Evolutionary conservation across 345 rosid genomes (phyloP).

Genomic region (Bruguiera parviflora): DNA sequence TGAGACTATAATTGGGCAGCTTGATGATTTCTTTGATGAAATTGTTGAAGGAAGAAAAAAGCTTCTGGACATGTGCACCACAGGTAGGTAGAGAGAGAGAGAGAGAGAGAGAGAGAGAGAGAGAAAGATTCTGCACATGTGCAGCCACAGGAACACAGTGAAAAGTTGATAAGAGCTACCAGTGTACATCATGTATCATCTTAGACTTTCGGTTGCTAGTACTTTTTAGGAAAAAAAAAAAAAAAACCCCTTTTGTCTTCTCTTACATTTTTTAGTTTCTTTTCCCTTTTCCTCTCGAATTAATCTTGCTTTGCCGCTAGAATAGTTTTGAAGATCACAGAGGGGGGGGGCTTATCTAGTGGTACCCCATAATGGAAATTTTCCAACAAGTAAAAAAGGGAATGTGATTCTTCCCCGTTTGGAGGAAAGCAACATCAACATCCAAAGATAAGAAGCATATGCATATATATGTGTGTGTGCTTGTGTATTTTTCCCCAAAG

Average conservation of each 20-base stretch:
- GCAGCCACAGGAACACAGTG: neutral
- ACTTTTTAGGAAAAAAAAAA: neutral
- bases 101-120: constrained; percentile 2
- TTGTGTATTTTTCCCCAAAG: no score
- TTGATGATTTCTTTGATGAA: constrained; percentile 92
- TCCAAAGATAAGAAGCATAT: constrained; percentile 30
- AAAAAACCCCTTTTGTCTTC: no score
- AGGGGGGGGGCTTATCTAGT: neutral
- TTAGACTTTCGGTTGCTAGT: neutral
- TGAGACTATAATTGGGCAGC: constrained; percentile 58
- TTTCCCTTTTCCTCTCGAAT: constrained; percentile 4
- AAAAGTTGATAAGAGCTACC: no score
- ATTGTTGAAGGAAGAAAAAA: constrained; percentile 81
- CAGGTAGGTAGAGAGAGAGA: neutral
- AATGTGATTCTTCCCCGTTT: constrained; percentile 36
- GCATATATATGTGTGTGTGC: neutral
- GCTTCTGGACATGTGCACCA: constrained; percentile 72
- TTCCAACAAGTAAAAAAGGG: constrained; percentile 12
- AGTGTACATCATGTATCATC: no score
- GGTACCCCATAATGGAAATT: constrained; percentile 14
- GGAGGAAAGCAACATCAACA: constrained; percentile 26
- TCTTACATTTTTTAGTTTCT: neutral
- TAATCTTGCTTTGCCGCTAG: constrained; percentile 16
- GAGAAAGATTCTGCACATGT: constrained; percentile 2
- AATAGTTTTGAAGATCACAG: neutral